Base-by-base conservation (phyloP, 306 rosid genomes). In the Arachis hypogaea region DNA sequence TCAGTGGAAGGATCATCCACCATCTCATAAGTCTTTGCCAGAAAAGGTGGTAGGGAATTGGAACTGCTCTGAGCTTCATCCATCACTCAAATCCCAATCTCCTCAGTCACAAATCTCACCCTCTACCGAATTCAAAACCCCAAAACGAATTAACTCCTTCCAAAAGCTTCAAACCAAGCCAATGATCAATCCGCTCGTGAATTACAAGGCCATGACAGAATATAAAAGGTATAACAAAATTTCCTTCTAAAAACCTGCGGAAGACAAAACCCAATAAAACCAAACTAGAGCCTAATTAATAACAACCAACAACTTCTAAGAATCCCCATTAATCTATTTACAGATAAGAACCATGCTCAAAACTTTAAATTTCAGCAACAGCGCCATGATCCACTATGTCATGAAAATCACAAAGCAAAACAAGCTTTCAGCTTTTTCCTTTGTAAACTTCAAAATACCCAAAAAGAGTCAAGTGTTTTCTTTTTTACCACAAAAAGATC, bases 21-120 rank as follows among this genome's bases (percentile, higher is more conserved):
- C 99, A 94, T 94, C 63, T 94, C 99, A 72, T 94, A 92, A 2
- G 98, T 88, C 87, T 94, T 94, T 2, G 83, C 63, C 66, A 94
- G 88, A 80, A 94, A 94, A 14, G 98, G 98, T 69, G 99, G 99
- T 83, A 90, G 80, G 55, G 97, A 89, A 79, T 73, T 81, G 40
- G 87, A 81, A 78, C 86, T 77, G 29, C 89, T 89, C 74, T 81
- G 93, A 73, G 79, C 89, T 75, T 94, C 99, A 75, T 94, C 99
- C 99, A 94, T 94, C 72, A 73, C n/a, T 61, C 59, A 54, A 77
- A 58, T 71, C 77, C 81, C 69, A 75, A 80, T 30, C 5, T 11
- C 50, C 41, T 76, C 5, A 77, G 46, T 58, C 73, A 65, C 66
- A 73, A 75, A 63, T 69, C 85, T 50, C 54, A 82, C 57, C 59